Conservation (phyloP, 2,329 filamentous ascomycete genomes). For the Bipolaris zeicola region DNA sequence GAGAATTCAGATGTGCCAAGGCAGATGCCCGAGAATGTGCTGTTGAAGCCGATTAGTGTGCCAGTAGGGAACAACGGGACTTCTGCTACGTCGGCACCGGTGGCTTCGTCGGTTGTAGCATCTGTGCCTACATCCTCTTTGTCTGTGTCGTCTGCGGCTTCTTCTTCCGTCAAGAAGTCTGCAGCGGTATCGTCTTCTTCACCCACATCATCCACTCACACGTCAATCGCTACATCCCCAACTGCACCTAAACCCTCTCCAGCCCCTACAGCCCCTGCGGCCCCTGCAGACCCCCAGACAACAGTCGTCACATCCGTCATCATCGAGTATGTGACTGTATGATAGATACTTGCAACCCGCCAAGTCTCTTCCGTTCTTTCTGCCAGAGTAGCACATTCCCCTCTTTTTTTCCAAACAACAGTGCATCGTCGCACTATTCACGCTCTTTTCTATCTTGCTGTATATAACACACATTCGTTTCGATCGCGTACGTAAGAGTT, state of each 20-base stretch:
- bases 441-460: not conserved
- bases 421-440: conserved; percentile 3
- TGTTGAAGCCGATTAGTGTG: conserved; percentile 13
- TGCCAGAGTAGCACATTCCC: too few species aligned
- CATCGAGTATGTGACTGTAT: conserved; percentile 25
- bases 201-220: not conserved
- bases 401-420: too few species aligned
- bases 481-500: not conserved
- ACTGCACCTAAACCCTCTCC: not conserved
- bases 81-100: not conserved
- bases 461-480: not conserved
- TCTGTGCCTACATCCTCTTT: not conserved
- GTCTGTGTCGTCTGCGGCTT: not conserved
- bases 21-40: not conserved
- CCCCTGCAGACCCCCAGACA: conserved; percentile 14
- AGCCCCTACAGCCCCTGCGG: conserved; percentile 6
- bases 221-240: not conserved
- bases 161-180: not conserved
- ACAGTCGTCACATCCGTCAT: conserved; percentile 23
- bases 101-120: not conserved
- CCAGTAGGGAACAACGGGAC: conserved; percentile 14
- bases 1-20: not conserved
- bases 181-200: not conserved
- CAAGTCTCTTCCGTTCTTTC: too few species aligned
- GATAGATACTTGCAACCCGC: not conserved